Base-by-base conservation (phyloP, 2,329 filamentous ascomycete genomes). In the Penicillium sp. region DNA sequence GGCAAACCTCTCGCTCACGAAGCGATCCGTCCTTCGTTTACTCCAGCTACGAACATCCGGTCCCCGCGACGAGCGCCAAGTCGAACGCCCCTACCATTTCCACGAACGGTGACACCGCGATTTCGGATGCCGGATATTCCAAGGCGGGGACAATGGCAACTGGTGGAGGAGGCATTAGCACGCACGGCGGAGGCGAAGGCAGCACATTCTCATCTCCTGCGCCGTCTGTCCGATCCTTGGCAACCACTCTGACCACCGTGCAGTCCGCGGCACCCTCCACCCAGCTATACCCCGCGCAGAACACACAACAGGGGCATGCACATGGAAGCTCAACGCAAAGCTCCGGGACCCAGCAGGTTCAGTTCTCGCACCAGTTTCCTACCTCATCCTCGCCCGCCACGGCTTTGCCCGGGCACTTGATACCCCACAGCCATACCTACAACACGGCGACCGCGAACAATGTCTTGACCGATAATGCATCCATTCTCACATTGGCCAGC, bases 71-170 rank as follows among this genome's bases (percentile, higher is more conserved):
- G 24, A 86, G 87, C 52, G 84, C 84, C 54, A 86, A 87, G 66
- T 95, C 89, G 20, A 81, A 84, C 48, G 87, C 89, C 4, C 87
- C 87, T 2, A 95, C 91, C 0, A 79, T 91, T 4, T 90, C 88
- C n/a, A 95, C 90, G 13, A 90, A 92, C 57, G 83, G 84, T 39
- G 90, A 92, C 58, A 86, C 86, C 1, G 79, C 87, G 9, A 81
- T 84, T 54, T 95, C 90, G 1, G 83, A 91, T 60, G 81, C 82
- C 10, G 87, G 88, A 13, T 84, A 88, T 38, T 95, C 90, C 27
- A 89, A 94, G 62, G 83, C 90, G 16, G 90, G 89, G 16, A 96
- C 91, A 11, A 86, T 80, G 64, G 82, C 83, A 30, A 76, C 72
- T 6, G 76, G 81, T 2, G 85, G 82, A 25, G 85, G 84, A 44